phyloP scores from a whole-genome alignment of 176 grass and related monocot genomes.

The Zea luxurians region DNA sequence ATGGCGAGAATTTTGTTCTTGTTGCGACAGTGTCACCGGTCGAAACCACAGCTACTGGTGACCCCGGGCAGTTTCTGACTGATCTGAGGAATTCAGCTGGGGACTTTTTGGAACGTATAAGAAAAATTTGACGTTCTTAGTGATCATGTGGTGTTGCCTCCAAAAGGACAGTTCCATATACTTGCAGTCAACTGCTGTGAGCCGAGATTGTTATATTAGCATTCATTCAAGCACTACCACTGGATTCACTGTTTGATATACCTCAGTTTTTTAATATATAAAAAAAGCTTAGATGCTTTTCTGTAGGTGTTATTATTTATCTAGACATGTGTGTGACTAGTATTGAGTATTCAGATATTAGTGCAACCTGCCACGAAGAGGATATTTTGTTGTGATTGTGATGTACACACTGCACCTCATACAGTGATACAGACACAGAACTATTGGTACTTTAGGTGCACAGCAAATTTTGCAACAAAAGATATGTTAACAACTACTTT shows the following conservation, averaged over 20 bases:
- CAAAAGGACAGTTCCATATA: neutral
- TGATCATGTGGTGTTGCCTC: neutral
- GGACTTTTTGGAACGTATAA: conserved; percentile 42
- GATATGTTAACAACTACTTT: neutral
- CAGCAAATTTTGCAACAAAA: neutral
- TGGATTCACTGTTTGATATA: conserved; percentile 7
- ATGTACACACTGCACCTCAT: neutral
- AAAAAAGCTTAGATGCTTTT: neutral
- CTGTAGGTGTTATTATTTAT: neutral
- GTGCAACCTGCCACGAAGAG: neutral
- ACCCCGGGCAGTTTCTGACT: conserved; percentile 31
- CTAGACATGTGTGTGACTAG: neutral
- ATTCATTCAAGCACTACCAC: conserved; percentile 9
- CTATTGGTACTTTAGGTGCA: neutral
- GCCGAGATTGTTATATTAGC: conserved; percentile 22
- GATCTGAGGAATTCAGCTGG: conserved; percentile 53
- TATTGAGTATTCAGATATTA: neutral
- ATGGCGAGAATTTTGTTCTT: conserved; percentile 73
- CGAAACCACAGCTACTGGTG: neutral
- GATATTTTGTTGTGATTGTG: neutral
- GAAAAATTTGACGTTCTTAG: conserved; percentile 37
- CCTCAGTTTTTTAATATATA: neutral
- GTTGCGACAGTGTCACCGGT: conserved; percentile 42
- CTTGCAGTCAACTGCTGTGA: neutral
- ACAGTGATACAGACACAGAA: neutral